Base-by-base conservation (phyloP, 768 basidiomycete genomes). In the Rhizopogon salebrosus region DNA sequence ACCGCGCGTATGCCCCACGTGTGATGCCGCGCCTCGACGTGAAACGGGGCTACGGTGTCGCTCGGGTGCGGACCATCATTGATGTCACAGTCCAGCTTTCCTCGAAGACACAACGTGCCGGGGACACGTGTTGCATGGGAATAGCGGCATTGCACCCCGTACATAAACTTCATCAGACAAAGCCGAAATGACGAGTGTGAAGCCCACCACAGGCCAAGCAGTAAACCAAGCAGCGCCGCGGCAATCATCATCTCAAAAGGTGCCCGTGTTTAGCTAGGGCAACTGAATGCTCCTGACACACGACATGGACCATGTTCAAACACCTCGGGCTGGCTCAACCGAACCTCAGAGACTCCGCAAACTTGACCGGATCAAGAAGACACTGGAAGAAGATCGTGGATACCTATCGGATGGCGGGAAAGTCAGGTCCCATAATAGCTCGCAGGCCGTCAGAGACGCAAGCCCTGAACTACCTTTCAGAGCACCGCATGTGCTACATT, bases 271-370 rank as follows among this genome's bases (percentile, higher is more conserved):
- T 14, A 45, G 20, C 20, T 22, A 22, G 18, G 43, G 31, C 7
- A 34, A 5, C 10, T 23, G 27, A 13, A 22, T 31, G 22, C 41
- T 35, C 22, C 55, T 23, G 38, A 58, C 63, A 34, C 63, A 65
- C 43, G 54, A 65, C 57, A 56, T 69, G 55, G 65, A 69, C 50
- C 57, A 67, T 56, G 60, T 68, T 34, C 64, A 68, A 59, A 64
- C 54, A 45, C 16, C 67, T 58, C 67, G 58, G 31, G 54, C 70
- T 35, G 59, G 55, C 42, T 69, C 64, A 29, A 51, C 59, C 54
- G 62, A 60, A 41, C 66, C 63, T 24, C 60, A 67, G 43, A 62
- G 61, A 40, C 57, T 51, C 40, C 58, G 51, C 49, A 58, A 40
- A 58, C 60, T 69, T 56, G 62, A 69, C 41, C 58, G 56, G 11